Evolutionary conservation across 352 stramenopile species (phyloP).

Genomic region (Phytopythium cucurbitacearum): DNA sequence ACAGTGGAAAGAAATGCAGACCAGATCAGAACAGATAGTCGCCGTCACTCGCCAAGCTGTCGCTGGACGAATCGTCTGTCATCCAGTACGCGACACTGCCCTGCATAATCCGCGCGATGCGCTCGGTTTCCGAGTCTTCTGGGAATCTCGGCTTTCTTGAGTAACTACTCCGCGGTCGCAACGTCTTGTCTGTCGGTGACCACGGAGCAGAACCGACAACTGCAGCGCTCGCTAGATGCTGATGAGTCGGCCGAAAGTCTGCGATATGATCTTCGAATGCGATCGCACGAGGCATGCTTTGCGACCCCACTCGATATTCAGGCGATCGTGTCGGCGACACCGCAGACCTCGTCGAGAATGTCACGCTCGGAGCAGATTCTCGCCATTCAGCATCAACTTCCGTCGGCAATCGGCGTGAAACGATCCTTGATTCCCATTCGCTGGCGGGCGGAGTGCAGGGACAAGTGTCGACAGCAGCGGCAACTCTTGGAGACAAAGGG

Average conservation of each 20-base stretch:
- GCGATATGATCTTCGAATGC: background rate
- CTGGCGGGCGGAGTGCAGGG: too few species aligned
- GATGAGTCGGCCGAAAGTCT: too few species aligned
- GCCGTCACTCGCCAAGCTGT: too few species aligned
- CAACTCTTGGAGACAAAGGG: too few species aligned
- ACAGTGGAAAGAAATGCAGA: background rate
- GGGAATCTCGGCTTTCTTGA: conserved; percentile 8
- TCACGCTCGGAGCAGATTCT: too few species aligned
- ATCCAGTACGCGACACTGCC: conserved; percentile 60
- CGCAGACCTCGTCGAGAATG: too few species aligned
- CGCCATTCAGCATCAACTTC: too few species aligned
- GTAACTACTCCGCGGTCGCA: background rate
- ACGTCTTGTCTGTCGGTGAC: conserved; percentile 7
- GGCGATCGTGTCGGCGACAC: too few species aligned
- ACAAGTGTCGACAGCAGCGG: too few species aligned
- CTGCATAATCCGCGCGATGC: conserved; percentile 81
- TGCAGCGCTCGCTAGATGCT: background rate
- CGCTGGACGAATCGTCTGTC: conserved; percentile 5
- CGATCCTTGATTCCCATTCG: too few species aligned
- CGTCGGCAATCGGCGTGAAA: too few species aligned
- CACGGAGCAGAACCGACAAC: background rate
- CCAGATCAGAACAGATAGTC: conserved; percentile 1
- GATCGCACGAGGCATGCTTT: background rate
- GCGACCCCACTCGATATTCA: too few species aligned
- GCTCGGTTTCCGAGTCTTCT: conserved; percentile 62